phyloP scores from a whole-genome alignment of 2,329 filamentous ascomycete species.

The Aspergillus aculeatinus region DNA sequence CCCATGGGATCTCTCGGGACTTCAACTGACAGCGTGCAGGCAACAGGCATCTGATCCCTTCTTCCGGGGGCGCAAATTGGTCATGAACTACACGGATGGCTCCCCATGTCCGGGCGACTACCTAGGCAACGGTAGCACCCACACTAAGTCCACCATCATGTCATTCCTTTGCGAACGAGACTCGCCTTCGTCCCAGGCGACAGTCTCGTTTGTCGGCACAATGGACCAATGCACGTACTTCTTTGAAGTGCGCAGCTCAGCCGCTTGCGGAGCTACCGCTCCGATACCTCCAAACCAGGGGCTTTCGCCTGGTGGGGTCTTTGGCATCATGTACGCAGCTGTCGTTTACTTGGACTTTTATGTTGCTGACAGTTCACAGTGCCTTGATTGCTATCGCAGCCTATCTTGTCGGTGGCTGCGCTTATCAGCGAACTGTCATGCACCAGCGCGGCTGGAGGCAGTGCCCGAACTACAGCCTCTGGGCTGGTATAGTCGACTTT shows the following conservation, averaged over 20 bases:
- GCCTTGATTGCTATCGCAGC: conserved; percentile 73
- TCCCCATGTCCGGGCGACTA: conserved; percentile 61
- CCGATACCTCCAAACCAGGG: conserved; percentile 52
- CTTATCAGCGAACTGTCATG: conserved; percentile 92
- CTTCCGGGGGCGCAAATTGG: conserved; percentile 59
- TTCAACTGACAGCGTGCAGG: conserved; percentile 14
- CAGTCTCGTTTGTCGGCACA: conserved; percentile 81
- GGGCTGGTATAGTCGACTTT: conserved; percentile 84
- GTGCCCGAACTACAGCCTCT: conserved; percentile 88
- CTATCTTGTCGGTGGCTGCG: conserved; percentile 87
- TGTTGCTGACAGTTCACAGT: conserved; percentile 25
- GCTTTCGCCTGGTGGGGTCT: conserved; percentile 72
- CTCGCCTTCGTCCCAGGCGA: conserved; percentile 64
- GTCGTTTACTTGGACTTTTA: too few relatives aligned
- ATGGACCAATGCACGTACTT: conserved; percentile 93
- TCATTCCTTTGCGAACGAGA: conserved; percentile 92
- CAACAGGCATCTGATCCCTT: conserved; percentile 47
- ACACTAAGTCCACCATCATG: conserved; percentile 75
- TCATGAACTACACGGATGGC: conserved; percentile 74
- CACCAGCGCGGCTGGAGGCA: conserved; percentile 95
- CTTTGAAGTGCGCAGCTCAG: conserved; percentile 84
- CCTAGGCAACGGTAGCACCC: conserved; percentile 25
- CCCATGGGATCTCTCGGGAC: background rate
- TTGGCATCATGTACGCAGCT: conserved; percentile 71
- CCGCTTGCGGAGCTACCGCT: conserved; percentile 75